A percentile compares a stretch with the other conserved stretches of the same genome.
phyloP scores from a whole-genome alignment of 202 grass and related monocot genomes.

The Zoysia matrella region DNA sequence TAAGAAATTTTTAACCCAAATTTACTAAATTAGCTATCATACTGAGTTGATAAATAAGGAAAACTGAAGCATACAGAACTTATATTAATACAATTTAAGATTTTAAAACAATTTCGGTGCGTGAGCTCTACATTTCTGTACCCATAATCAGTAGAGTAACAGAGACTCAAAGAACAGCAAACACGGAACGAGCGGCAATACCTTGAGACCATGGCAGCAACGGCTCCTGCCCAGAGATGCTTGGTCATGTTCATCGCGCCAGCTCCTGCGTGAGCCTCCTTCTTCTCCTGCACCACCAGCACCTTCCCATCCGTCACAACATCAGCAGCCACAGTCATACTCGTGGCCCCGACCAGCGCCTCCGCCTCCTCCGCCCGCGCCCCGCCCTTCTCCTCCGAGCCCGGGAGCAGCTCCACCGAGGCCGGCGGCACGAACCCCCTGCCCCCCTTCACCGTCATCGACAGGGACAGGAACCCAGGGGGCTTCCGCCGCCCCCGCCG shows the following conservation, averaged over 20 bases:
- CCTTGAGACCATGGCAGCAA: conserved; percentile 95
- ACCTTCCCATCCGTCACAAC: conserved; percentile 27
- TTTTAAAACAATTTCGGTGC: not conserved
- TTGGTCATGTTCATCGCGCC: conserved; percentile 81
- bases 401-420: conserved; percentile 57
- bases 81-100: too few species aligned
- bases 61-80: not conserved
- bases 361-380: conserved; percentile 49
- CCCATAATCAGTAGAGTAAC: not conserved
- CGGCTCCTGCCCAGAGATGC: conserved; percentile 89
- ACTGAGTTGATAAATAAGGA: not conserved
- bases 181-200: conserved; percentile 37
- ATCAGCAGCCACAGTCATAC: not conserved
- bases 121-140: not conserved
- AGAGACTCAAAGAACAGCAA: not conserved
- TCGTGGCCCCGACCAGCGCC: conserved; percentile 26
- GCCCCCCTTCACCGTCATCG: conserved; percentile 77
- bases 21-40: not conserved
- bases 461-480: conserved; percentile 71
- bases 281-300: conserved; percentile 31
- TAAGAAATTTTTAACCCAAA: not conserved
- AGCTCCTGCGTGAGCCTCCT: conserved; percentile 48
- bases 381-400: conserved; percentile 54
- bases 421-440: conserved; percentile 50
- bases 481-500: conserved; percentile 14